These are phyloP conservation scores for Fusarium annulatum DNA, from an alignment of 2,329 filamentous ascomycete species.

Conservation along the genomic window DNA sequence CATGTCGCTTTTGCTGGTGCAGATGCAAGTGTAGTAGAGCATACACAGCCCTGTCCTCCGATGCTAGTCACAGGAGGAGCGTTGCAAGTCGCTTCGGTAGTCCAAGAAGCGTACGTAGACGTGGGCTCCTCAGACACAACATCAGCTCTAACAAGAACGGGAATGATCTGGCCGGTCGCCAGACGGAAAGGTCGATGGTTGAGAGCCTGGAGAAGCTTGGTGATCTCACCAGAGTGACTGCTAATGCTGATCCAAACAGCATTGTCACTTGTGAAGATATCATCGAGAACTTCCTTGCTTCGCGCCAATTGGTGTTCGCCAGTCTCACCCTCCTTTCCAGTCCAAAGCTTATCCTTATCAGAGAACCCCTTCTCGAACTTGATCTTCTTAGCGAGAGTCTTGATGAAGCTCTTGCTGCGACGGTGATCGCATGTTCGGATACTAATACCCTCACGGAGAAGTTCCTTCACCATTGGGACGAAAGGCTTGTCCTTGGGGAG, in stretches of 20 bases:
- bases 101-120: slow-evolving; percentile 49
- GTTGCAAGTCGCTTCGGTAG: slow-evolving; percentile 56
- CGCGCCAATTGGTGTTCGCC: slow-evolving; percentile 60
- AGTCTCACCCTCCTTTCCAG: slow-evolving; percentile 55
- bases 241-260: slow-evolving; percentile 69
- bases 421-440: slow-evolving; percentile 77
- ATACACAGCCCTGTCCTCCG: slow-evolving; percentile 55
- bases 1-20: slow-evolving; percentile 29
- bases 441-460: slow-evolving; percentile 72
- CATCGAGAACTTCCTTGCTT: slow-evolving; percentile 63
- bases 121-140: slow-evolving; percentile 49
- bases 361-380: slow-evolving; percentile 70
- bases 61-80: slow-evolving; percentile 59
- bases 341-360: slow-evolving; percentile 64
- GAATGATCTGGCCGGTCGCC: slow-evolving; percentile 75
- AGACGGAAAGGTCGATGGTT: slow-evolving; percentile 71
- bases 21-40: slow-evolving; percentile 42
- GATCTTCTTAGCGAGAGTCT: slow-evolving; percentile 62
- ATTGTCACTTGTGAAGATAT: slow-evolving; percentile 65
- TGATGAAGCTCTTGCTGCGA: slow-evolving; percentile 65
- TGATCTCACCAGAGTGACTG: slow-evolving; percentile 69
- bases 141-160: slow-evolving; percentile 72
- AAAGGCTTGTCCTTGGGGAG: slow-evolving; percentile 65
- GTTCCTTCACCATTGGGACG: slow-evolving; percentile 70
- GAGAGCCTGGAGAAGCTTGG: slow-evolving; percentile 63